Base-by-base conservation (phyloP, 1,139 yeast species). In the Scheffersomyces parashehatae region DNA sequence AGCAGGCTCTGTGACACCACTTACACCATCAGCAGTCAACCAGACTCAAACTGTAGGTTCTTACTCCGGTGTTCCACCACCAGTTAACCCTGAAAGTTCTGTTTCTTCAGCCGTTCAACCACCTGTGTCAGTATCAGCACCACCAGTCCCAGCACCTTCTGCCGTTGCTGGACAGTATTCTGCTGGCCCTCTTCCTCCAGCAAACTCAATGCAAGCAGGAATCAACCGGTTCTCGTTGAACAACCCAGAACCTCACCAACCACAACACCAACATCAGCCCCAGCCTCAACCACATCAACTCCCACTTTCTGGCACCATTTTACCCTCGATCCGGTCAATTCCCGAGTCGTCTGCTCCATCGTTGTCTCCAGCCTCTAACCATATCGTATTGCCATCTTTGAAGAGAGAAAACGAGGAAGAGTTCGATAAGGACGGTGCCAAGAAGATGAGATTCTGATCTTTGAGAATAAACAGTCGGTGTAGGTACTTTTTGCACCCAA, bases 341-440 rank as follows among this genome's bases (percentile, higher is more conserved):
- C 15, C 35, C 20, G 35, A 31, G 20, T 7, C 35, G 5, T 14
- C 35, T 5, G 10, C 51, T n/a, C 36, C 48, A 6, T 20, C 26
- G 26, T 20, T 20, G 26, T 20, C 26, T 20, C 26, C 26, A 20
- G 26, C 26, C 26, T 38, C 46, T 26, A 43, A 45, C 33, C 45
- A 44, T 11, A 49, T 51, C 10, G 50, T 50, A 10, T 55, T 57
- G 26, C 63, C 65, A 24, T 50, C 62, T 6, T 51, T 62, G 37
- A 64, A 64, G 47, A 54, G 71, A 50, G 66, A 64, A 52, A 52
- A 44, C 39, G 50, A 59, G 28, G 54, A 50, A 15, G 52, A 46
- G 31, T 34, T 41, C 10, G 37, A 42, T 16, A 49, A 38, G 26
- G 26, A 20, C 26, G 39, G 39, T 10, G 39, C 24, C 12, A 55